Percentiles rank a stretch among this genome's conserved stretches.
phyloP scores from a whole-genome alignment of 2,329 filamentous ascomycete species.

The Grosmannia serpens region DNA sequence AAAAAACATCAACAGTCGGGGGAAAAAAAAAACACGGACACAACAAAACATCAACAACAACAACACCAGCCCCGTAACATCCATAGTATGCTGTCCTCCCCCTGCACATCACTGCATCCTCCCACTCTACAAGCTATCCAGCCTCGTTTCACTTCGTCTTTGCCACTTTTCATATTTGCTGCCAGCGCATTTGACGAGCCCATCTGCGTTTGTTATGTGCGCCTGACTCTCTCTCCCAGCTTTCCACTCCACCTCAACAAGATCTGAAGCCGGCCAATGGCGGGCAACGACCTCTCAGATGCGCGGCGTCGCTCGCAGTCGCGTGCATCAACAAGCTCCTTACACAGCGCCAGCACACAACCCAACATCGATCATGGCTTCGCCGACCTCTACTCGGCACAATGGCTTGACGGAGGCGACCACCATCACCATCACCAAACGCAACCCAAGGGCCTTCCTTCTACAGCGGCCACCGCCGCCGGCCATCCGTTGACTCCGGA shows the following conservation, averaged over 20 bases:
- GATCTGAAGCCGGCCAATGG: conserved; percentile 22
- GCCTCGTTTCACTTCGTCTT: not conserved
- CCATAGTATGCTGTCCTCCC: not conserved
- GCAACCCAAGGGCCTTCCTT: conserved; percentile 19
- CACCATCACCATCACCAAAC: conserved; percentile 32
- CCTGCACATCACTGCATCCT: not conserved
- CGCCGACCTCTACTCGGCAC: conserved; percentile 32
- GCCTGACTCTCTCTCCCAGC: not conserved
- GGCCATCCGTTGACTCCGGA: conserved; percentile 41
- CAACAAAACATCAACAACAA: conserved; percentile 8
- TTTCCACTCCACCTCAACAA: not conserved
- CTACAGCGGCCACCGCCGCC: conserved; percentile 11
- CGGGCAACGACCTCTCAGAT: conserved; percentile 21
- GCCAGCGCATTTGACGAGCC: not conserved
- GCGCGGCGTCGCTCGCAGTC: conserved; percentile 40
- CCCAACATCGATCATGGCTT: conserved; percentile 39
- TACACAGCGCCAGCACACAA: conserved; percentile 42
- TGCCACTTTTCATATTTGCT: not conserved
- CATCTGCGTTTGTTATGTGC: conserved; percentile 1
- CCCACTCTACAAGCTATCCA: not conserved
- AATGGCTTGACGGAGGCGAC: conserved; percentile 33
- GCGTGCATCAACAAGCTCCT: conserved; percentile 44
- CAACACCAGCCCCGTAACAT: conserved; percentile 2
- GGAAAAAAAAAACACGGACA: not conserved
- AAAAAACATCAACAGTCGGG: conserved; percentile 7